A percentile compares a stretch with the other conserved stretches of the same genome.
Conservation (phyloP, 305 asterid genomes). For the Coffea humblotiana region DNA sequence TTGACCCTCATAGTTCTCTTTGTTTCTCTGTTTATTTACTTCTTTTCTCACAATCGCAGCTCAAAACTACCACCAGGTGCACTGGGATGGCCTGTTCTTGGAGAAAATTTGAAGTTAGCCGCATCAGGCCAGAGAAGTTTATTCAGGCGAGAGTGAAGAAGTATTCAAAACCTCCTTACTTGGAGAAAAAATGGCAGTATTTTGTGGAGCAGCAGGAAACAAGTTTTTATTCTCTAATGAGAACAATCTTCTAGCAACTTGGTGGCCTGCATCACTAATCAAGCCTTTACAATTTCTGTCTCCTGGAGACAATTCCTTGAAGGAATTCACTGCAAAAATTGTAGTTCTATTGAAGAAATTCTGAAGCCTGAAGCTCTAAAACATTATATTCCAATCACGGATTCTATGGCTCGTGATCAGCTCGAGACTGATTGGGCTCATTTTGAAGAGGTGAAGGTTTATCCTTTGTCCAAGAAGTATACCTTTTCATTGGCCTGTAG, state of each 20-base stretch:
- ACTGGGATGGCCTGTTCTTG: constrained; percentile 60
- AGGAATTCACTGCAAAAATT: neutral
- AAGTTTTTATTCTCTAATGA: constrained; percentile 58
- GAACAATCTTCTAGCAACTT: constrained; percentile 42
- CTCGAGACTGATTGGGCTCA: neutral
- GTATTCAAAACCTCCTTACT: constrained; percentile 50
- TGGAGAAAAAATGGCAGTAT: constrained; percentile 49
- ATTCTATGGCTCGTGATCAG: neutral
- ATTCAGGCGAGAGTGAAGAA: constrained; percentile 32
- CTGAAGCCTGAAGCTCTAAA: neutral
- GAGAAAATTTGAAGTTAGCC: constrained; percentile 42
- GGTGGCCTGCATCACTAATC: neutral
- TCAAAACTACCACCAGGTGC: constrained; percentile 61
- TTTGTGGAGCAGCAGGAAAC: constrained; percentile 51
- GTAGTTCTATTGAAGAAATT: neutral
- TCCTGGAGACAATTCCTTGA: neutral
- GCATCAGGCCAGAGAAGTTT: constrained; percentile 42
- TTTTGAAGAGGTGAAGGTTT: neutral
- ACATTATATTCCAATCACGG: neutral
- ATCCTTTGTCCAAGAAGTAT: neutral
- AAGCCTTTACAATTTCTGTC: neutral
- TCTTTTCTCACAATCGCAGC: neutral
- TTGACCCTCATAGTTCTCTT: too few relatives aligned
- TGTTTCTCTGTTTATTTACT: too few relatives aligned
- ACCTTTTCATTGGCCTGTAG: constrained; percentile 19